A percentile compares a stretch with the other conserved stretches of the same genome.
phyloP scores from a whole-genome alignment of 768 basidiomycete species.

The Artomyces pyxidatus region DNA sequence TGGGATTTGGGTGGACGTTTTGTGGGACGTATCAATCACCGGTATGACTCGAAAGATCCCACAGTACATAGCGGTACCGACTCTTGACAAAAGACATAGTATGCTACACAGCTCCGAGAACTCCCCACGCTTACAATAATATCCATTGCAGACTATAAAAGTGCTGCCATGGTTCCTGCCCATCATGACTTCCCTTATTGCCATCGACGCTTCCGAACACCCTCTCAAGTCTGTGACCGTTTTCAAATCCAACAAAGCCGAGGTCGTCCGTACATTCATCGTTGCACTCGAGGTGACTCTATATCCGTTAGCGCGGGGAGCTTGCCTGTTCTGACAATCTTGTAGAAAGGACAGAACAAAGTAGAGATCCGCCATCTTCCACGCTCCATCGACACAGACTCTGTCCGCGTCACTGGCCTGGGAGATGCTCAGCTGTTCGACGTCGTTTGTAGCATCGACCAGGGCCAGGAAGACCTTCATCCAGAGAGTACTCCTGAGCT shows the following conservation, averaged over 20 bases:
- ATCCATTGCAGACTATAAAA: too few species aligned
- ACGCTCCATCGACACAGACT: conserved; percentile 41
- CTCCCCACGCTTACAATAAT: too few species aligned
- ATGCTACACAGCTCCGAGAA: too few species aligned
- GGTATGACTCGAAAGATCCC: too few species aligned
- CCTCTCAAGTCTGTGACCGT: conserved; percentile 49
- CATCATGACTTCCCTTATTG: not conserved
- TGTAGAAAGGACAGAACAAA: conserved; percentile 45
- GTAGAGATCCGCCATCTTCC: conserved; percentile 43
- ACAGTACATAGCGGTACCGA: too few species aligned
- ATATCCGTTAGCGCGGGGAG: not conserved
- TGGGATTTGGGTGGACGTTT: too few species aligned
- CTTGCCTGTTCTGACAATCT: not conserved
- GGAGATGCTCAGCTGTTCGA: conserved; percentile 43
- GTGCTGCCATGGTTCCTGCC: too few species aligned
- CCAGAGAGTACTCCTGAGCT: conserved; percentile 17
- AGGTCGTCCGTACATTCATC: conserved; percentile 44
- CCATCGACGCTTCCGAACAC: conserved; percentile 28
- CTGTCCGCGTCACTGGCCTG: conserved; percentile 45
- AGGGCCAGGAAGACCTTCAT: conserved; percentile 14
- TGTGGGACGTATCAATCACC: too few species aligned
- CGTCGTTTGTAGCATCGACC: conserved; percentile 39
- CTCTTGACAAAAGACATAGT: too few species aligned
- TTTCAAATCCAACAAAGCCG: conserved; percentile 48
- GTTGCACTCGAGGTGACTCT: conserved; percentile 41